Evolutionary conservation across 2,329 filamentous ascomycete species (phyloP).

Genomic region (Stagonosporopsis tanaceti): DNA sequence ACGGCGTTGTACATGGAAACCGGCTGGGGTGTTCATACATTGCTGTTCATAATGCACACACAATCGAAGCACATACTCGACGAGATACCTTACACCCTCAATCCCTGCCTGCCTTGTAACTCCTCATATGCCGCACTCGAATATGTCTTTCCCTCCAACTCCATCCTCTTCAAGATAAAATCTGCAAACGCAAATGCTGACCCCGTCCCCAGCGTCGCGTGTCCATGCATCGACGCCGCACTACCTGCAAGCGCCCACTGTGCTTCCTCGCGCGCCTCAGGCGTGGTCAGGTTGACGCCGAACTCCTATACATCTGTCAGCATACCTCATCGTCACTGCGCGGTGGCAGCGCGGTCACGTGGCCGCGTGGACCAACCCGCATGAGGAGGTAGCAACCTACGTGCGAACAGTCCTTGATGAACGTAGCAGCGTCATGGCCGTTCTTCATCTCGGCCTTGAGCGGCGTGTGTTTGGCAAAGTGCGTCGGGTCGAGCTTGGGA

Average conservation of each 20-base stretch:
- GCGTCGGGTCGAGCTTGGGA: conserved; percentile 5
- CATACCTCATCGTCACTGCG: not conserved
- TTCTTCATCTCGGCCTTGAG: conserved; percentile 11
- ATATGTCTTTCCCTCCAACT: conserved; percentile 5
- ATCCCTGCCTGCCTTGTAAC: not conserved
- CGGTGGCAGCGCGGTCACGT: not conserved
- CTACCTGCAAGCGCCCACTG: conserved; percentile 11
- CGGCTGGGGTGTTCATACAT: not conserved
- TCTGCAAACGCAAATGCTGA: conserved; percentile 13
- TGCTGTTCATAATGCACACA: not conserved
- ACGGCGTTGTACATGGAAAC: conserved; percentile 7
- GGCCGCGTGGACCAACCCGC: no score
- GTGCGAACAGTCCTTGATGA: conserved; percentile 2
- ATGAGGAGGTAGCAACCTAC: not conserved
- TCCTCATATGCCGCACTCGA: not conserved
- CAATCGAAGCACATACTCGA: not conserved
- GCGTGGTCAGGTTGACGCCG: not conserved
- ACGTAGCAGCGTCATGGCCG: conserved; percentile 4
- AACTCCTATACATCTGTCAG: not conserved
- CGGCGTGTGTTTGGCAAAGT: conserved; percentile 13
- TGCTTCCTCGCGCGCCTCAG: conserved; percentile 7
- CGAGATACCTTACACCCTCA: not conserved
- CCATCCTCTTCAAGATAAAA: not conserved
- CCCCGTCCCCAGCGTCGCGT: not conserved
- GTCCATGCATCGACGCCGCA: conserved; percentile 10